A percentile compares a stretch with the other conserved stretches of the same genome.
Conservation (phyloP, 1,139 yeast species). For the Pneumocystis wakefieldiae region DNA sequence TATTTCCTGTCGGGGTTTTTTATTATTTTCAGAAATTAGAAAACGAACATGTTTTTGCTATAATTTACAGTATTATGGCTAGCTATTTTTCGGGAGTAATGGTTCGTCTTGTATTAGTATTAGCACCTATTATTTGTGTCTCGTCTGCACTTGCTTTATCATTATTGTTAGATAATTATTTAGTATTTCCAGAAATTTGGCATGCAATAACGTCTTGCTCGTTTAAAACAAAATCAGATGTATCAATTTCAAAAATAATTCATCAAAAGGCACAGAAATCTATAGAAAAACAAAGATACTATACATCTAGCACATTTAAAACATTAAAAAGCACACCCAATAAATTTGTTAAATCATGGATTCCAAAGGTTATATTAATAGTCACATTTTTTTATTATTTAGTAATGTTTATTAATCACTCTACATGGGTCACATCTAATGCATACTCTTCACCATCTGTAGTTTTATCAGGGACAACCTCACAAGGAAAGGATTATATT, state of each 20-base stretch:
- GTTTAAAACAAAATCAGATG: constrained; percentile 5
- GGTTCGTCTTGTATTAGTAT: constrained; percentile 94
- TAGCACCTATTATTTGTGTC: constrained; percentile 92
- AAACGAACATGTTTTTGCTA: constrained; percentile 84
- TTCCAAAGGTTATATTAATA: constrained; percentile 49
- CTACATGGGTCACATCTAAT: constrained; percentile 92
- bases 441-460: constrained; percentile 98
- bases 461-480: constrained; percentile 66
- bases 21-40: constrained; percentile 75
- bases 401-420: constrained; percentile 73
- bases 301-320: neutral
- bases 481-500: constrained; percentile 72
- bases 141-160: constrained; percentile 78
- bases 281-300: neutral
- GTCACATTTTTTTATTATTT: constrained; percentile 63
- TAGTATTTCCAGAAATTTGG: constrained; percentile 17
- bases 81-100: constrained; percentile 98
- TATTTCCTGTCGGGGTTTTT: constrained; percentile 96
- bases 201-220: neutral
- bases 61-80: constrained; percentile 79
- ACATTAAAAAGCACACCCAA: constrained; percentile 4
- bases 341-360: constrained; percentile 23
- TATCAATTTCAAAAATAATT: constrained; percentile 1
- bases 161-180: constrained; percentile 69
- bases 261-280: neutral